Evolutionary conservation across 139 green algal genomes (phyloP).

Genomic region (Micractinium conductrix): DNA sequence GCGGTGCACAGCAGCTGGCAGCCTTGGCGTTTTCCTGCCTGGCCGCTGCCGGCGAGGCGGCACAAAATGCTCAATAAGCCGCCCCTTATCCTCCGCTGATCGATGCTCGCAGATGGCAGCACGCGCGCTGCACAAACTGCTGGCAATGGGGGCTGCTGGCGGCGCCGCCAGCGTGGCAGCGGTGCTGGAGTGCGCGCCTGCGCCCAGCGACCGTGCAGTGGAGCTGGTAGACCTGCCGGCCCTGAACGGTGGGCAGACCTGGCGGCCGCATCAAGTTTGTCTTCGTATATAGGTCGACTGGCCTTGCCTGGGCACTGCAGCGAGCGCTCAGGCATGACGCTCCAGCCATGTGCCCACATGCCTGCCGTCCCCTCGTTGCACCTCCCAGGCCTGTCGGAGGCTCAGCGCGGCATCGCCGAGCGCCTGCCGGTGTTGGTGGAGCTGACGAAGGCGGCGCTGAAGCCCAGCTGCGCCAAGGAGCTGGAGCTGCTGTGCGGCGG

Average conservation of each 20-base stretch:
- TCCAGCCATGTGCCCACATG: too few species aligned
- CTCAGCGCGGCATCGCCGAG: background rate
- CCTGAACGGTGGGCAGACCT: background rate
- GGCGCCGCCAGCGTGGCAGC: background rate
- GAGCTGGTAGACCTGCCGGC: background rate
- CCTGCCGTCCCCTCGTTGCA: too few species aligned
- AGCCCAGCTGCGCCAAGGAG: slow-evolving; percentile 32
- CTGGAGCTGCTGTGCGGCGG: slow-evolving; percentile 26
- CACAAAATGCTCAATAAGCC: too few species aligned
- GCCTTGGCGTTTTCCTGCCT: too few species aligned
- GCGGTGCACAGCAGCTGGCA: background rate
- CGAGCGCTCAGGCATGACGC: too few species aligned
- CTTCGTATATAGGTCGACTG: too few species aligned
- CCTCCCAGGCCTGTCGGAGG: background rate
- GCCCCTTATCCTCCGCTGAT: too few species aligned
- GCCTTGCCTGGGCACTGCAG: too few species aligned
- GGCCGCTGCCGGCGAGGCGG: too few species aligned
- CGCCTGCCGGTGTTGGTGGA: slow-evolving; percentile 33
- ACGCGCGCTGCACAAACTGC: slow-evolving; percentile 12
- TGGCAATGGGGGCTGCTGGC: background rate
- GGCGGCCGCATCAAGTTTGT: too few species aligned
- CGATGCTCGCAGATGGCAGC: background rate
- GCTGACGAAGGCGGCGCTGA: background rate
- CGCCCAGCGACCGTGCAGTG: background rate
- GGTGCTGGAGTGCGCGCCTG: background rate